Evolutionary conservation across 2,329 filamentous ascomycete species (phyloP).

Genomic region (Phyllachora maydis): DNA sequence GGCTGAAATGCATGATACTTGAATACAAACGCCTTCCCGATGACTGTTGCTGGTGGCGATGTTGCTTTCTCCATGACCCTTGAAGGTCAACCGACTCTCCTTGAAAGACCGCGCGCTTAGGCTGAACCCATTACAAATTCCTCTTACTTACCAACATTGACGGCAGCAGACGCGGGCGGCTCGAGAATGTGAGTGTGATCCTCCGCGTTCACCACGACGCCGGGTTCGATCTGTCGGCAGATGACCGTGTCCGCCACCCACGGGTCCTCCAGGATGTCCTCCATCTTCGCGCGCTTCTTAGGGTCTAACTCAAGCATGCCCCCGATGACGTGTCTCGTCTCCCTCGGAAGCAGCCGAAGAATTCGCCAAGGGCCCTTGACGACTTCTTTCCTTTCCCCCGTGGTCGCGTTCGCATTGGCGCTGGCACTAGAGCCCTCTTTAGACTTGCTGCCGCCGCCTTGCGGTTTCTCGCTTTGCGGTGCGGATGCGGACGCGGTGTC

Average conservation of each 20-base stretch:
- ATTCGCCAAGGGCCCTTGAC: slow-evolving; percentile 89
- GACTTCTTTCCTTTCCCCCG: slow-evolving; percentile 46
- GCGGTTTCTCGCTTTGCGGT: slow-evolving; percentile 1
- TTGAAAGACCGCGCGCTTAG: background rate
- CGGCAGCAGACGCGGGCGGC: slow-evolving; percentile 30
- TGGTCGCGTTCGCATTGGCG: slow-evolving; percentile 6
- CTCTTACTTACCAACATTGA: slow-evolving; percentile 1
- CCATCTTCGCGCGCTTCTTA: slow-evolving; percentile 61
- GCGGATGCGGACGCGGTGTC: background rate
- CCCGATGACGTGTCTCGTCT: slow-evolving; percentile 75
- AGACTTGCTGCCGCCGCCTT: slow-evolving; percentile 2
- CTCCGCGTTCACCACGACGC: slow-evolving; percentile 48
- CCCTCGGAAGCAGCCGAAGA: slow-evolving; percentile 66
- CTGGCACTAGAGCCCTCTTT: slow-evolving; percentile 4
- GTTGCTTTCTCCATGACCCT: too few species aligned
- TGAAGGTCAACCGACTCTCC: too few species aligned
- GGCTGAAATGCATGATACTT: too few species aligned
- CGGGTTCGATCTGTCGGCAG: slow-evolving; percentile 56
- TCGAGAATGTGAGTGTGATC: slow-evolving; percentile 77
- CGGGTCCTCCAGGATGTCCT: slow-evolving; percentile 68
- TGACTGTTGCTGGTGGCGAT: too few species aligned
- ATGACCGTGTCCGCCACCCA: slow-evolving; percentile 79
- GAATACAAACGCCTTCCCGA: too few species aligned
- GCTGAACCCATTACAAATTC: background rate
- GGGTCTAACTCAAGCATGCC: slow-evolving; percentile 86